These are phyloP conservation scores for Mucor plumbeus DNA, from an alignment of 371 early-diverging fungal genomes.

Conservation along the genomic window DNA sequence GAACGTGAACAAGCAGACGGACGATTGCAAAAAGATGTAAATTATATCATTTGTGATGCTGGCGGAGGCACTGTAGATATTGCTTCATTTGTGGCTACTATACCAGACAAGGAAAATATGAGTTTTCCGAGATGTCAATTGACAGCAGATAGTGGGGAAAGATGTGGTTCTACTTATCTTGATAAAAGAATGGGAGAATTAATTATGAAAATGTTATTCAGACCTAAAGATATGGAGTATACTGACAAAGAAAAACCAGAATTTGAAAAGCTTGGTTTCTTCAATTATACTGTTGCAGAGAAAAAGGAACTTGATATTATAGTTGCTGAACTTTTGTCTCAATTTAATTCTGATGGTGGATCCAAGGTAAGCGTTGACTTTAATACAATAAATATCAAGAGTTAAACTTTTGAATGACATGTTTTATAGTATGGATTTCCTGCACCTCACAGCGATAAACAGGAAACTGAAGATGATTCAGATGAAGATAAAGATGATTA, in stretches of 20 bases:
- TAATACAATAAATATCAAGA: too few relatives aligned
- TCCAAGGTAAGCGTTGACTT: background rate
- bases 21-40: background rate
- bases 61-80: slow-evolving; percentile 51
- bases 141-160: slow-evolving; percentile 12
- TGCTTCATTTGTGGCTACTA: slow-evolving; percentile 21
- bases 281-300: background rate
- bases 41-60: slow-evolving; percentile 20
- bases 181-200: slow-evolving; percentile 18
- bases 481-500: too few relatives aligned
- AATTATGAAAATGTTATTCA: background rate
- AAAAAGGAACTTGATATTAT: background rate
- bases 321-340: background rate
- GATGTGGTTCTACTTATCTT: slow-evolving; percentile 26
- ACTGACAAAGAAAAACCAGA: background rate
- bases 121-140: slow-evolving; percentile 22
- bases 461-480: too few relatives aligned
- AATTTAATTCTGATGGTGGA: background rate
- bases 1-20: slow-evolving; percentile 17
- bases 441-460: too few relatives aligned
- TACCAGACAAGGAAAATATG: background rate
- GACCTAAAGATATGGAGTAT: background rate
- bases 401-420: background rate
- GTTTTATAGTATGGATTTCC: too few relatives aligned
- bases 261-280: background rate